A percentile compares a stretch with the other conserved stretches of the same genome.
phyloP scores from a whole-genome alignment of 2,329 filamentous ascomycete species.

The Dendryphion nanum region DNA sequence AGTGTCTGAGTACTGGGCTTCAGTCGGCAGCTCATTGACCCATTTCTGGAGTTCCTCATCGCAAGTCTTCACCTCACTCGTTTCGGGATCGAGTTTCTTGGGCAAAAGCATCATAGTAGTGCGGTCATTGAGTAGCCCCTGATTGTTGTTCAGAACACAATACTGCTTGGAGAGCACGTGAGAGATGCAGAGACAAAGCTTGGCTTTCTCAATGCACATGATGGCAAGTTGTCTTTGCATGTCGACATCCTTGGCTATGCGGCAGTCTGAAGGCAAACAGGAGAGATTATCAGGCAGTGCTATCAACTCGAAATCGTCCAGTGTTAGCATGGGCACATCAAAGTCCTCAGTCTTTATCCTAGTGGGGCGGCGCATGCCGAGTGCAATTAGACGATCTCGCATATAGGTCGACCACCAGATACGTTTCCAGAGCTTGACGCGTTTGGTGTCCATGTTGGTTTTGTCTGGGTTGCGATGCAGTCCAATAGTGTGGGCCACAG shows the following conservation, averaged over 20 bases:
- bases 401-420: constrained; percentile 99
- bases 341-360: constrained; percentile 92
- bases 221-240: constrained; percentile 77
- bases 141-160: constrained; percentile 82
- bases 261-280: constrained; percentile 68
- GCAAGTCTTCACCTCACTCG: constrained; percentile 74
- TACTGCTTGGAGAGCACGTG: constrained; percentile 89
- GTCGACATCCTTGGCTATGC: constrained; percentile 65
- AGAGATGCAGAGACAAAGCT: constrained; percentile 84
- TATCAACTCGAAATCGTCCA: constrained; percentile 80
- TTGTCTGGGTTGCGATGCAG: constrained; percentile 82
- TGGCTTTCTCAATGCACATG: constrained; percentile 90
- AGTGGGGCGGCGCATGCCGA: constrained; percentile 91
- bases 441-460: constrained; percentile 69
- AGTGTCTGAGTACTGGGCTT: constrained; percentile 67
- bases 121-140: constrained; percentile 66
- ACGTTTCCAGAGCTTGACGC: constrained; percentile 85
- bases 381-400: constrained; percentile 85
- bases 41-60: constrained; percentile 78
- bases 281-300: constrained; percentile 66
- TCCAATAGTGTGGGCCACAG: constrained; percentile 88
- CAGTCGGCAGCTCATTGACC: constrained; percentile 68
- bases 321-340: constrained; percentile 84
- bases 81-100: constrained; percentile 81
- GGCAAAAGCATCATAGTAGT: constrained; percentile 87